These are phyloP conservation scores for Incumbomyces lentus DNA, from an alignment of 2,329 filamentous ascomycete genomes.

Conservation along the genomic window DNA sequence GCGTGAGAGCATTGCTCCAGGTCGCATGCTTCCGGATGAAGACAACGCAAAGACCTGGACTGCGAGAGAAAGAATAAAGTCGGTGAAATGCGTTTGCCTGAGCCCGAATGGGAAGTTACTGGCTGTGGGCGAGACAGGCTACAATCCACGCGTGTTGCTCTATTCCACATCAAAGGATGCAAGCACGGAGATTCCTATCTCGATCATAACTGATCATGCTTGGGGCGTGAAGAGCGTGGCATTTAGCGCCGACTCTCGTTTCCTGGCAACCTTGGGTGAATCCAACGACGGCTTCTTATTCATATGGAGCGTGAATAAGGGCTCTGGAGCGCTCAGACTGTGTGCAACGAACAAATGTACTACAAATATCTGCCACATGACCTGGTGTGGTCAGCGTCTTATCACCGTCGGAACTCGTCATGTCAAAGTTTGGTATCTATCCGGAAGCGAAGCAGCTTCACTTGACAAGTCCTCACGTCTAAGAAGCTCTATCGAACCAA, in stretches of 20 bases:
- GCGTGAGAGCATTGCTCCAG: slow-evolving; percentile 35
- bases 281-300: slow-evolving; percentile 91
- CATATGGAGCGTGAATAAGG: slow-evolving; percentile 77
- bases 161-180: slow-evolving; percentile 70
- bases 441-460: slow-evolving; percentile 37
- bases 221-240: slow-evolving; percentile 81
- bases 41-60: slow-evolving; percentile 64
- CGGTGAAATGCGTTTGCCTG: slow-evolving; percentile 79
- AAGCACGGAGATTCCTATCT: slow-evolving; percentile 70
- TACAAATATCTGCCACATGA: slow-evolving; percentile 71
- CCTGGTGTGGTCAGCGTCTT: slow-evolving; percentile 76
- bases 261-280: slow-evolving; percentile 76
- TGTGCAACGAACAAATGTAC: slow-evolving; percentile 89
- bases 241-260: slow-evolving; percentile 79
- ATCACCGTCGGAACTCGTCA: slow-evolving; percentile 84
- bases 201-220: slow-evolving; percentile 77
- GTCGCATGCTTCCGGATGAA: slow-evolving; percentile 47
- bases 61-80: slow-evolving; percentile 84
- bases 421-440: slow-evolving; percentile 80
- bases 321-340: slow-evolving; percentile 66
- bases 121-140: slow-evolving; percentile 90
- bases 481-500: slow-evolving; percentile 26
- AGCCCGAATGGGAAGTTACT: slow-evolving; percentile 79
- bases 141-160: slow-evolving; percentile 80
- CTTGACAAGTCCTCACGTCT: slow-evolving; percentile 52